Evolutionary conservation across 306 rosid genomes (phyloP).

Genomic region (Astragalus membranaceus): DNA sequence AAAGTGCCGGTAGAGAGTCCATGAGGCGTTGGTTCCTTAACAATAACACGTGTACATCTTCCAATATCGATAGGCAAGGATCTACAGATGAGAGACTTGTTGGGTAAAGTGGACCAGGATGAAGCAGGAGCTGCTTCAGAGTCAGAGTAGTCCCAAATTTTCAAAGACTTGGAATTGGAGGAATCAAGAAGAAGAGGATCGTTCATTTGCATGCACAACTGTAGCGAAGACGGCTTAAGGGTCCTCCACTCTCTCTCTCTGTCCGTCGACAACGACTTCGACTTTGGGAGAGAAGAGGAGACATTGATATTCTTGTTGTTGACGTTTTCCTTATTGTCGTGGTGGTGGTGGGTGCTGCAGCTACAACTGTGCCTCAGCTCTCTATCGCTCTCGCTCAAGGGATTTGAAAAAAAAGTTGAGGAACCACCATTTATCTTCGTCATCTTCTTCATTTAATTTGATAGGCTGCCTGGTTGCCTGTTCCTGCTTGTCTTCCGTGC

Average conservation of each 20-base stretch:
- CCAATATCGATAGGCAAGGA: slow-evolving; percentile 87
- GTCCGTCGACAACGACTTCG: no score
- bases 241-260: neutral
- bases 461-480: neutral
- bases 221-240: slow-evolving; percentile 67
- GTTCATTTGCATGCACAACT: slow-evolving; percentile 70
- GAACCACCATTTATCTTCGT: slow-evolving; percentile 1
- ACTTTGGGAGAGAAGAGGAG: slow-evolving; percentile 24
- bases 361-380: no score
- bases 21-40: slow-evolving; percentile 55
- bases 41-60: slow-evolving; percentile 72
- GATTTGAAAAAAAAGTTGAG: slow-evolving; percentile 44
- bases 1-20: slow-evolving; percentile 49
- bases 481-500: no score
- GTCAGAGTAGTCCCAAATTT: slow-evolving; percentile 85
- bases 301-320: slow-evolving; percentile 12
- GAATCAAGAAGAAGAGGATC: slow-evolving; percentile 38
- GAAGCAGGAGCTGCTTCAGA: slow-evolving; percentile 97
- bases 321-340: slow-evolving; percentile 59
- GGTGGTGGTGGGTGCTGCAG: no score
- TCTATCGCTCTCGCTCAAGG: slow-evolving; percentile 26
- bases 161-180: slow-evolving; percentile 39
- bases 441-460: neutral
- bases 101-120: slow-evolving; percentile 89
- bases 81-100: slow-evolving; percentile 71